Conservation (phyloP, 768 basidiomycete genomes). For the Hygrocybe punicea region DNA sequence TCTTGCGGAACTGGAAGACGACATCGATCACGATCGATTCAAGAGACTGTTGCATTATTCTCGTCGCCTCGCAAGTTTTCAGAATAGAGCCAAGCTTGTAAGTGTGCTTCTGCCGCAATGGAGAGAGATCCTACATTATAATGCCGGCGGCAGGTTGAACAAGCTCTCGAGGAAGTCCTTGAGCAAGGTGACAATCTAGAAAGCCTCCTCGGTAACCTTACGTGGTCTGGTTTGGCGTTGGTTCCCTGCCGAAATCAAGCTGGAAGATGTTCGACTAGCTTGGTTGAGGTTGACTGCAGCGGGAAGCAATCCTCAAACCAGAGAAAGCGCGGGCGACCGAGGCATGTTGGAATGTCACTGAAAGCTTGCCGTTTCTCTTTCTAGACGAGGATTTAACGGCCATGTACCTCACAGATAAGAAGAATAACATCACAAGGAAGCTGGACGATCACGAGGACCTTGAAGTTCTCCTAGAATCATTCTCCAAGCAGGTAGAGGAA, state of each 20-base stretch:
- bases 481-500: slow-evolving; percentile 95
- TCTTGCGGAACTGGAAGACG: slow-evolving; percentile 88
- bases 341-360: background rate
- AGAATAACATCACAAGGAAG: slow-evolving; percentile 55
- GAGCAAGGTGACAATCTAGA: slow-evolving; percentile 61
- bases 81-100: slow-evolving; percentile 85
- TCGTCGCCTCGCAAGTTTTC: slow-evolving; percentile 80
- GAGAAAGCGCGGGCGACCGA: no score
- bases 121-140: background rate
- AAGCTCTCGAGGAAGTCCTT: slow-evolving; percentile 87
- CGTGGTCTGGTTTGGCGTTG: background rate
- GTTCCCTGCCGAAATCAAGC: background rate
- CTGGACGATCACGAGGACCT: slow-evolving; percentile 87
- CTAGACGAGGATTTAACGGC: slow-evolving; percentile 90
- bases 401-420: slow-evolving; percentile 92
- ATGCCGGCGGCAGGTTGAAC: slow-evolving; percentile 59
- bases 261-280: background rate
- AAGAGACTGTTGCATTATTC: slow-evolving; percentile 91
- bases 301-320: no score
- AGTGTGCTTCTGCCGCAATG: slow-evolving; percentile 12
- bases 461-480: slow-evolving; percentile 89
- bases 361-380: background rate
- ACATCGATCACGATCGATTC: slow-evolving; percentile 93
- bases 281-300: background rate
- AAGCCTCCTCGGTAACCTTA: background rate